Base-by-base conservation (phyloP, 371 early-diverging fungal species). In the Catenaria anguillulae region DNA sequence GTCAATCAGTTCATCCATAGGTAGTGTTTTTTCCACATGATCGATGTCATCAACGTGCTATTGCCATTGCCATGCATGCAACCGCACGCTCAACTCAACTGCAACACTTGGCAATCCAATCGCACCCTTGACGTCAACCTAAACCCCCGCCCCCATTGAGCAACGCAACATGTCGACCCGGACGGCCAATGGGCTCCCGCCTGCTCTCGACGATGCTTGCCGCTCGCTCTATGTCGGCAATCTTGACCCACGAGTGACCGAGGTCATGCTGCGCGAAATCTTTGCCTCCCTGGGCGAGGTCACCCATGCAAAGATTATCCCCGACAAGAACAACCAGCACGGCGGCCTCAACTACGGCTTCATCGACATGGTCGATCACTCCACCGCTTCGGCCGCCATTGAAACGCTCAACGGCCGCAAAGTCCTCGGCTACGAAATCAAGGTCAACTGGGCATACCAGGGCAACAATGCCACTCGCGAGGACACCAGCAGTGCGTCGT, bases 311-410 rank as follows among this genome's bases (percentile, higher is more conserved):
- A 90, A 92, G 74, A 86, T 90, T 63, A 80, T 92, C 63, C 75
- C 82, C 60, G 88, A 87, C 69, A 80, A 80, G 63, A 80, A 80
- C 64, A 56, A 33, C 55, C 71, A 78, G 78, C 73, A 78, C 50
- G 75, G 74, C 31, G 81, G 85, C 35, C 71, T 86, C 62, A 88
- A 86, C 73, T 93, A 88, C 73, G 93, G 90, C n/a, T 93, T 93
- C 70, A 84, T 93, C 50, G 92, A 90, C 68, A 89, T 85, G 76
- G 70, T 65, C 56, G 86, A 86, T 50, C 85, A 83, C 67, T 72
- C 72, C 45, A 70, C 77, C 52, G 93, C 93, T 31, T 87, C 87
- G 48, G 66, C 70, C 61, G 91, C 91, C 45, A 70, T 90, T 33
- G 79, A 84, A 66, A 74, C 67, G 33, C 75, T 92, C 71, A 88